Conservation (phyloP, 139 green algal species). For the Axilococcus clingmanii region DNA sequence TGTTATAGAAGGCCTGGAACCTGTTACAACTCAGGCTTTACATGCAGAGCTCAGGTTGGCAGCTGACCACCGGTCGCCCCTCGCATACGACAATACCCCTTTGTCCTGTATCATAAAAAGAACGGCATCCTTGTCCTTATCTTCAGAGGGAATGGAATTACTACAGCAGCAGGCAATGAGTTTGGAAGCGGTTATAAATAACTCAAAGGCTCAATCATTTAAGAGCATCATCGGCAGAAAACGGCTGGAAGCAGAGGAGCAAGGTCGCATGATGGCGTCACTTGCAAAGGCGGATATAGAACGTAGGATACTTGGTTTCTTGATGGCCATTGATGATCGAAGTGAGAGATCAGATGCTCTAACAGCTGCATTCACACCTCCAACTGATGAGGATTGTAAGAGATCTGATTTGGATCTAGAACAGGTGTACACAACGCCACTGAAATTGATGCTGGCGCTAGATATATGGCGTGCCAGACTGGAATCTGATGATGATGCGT, state of each 20-base stretch:
- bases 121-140: slow-evolving; percentile 13
- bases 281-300: slow-evolving; percentile 2
- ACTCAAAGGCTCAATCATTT: slow-evolving; percentile 6
- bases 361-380: slow-evolving; percentile 30
- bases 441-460: slow-evolving; percentile 25
- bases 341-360: slow-evolving; percentile 21
- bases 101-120: no score
- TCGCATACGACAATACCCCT: no score
- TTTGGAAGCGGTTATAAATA: slow-evolving; percentile 22
- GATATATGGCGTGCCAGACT: no score
- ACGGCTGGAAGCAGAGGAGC: slow-evolving; percentile 6
- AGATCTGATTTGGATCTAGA: slow-evolving; percentile 17
- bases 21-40: background rate
- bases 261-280: background rate
- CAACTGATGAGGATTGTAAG: background rate
- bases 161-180: slow-evolving; percentile 30
- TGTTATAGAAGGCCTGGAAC: slow-evolving; percentile 13
- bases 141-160: slow-evolving; percentile 17
- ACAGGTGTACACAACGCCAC: slow-evolving; percentile 23
- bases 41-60: background rate
- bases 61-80: slow-evolving; percentile 4
- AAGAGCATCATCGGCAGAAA: slow-evolving; percentile 18
- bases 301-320: slow-evolving; percentile 30
- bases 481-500: no score
- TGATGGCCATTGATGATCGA: slow-evolving; percentile 16